Percentiles rank a stretch among this genome's conserved stretches.
These are phyloP conservation scores for Ophiostoma angusticollis DNA, from an alignment of 2,329 filamentous ascomycete species.

Conservation along the genomic window DNA sequence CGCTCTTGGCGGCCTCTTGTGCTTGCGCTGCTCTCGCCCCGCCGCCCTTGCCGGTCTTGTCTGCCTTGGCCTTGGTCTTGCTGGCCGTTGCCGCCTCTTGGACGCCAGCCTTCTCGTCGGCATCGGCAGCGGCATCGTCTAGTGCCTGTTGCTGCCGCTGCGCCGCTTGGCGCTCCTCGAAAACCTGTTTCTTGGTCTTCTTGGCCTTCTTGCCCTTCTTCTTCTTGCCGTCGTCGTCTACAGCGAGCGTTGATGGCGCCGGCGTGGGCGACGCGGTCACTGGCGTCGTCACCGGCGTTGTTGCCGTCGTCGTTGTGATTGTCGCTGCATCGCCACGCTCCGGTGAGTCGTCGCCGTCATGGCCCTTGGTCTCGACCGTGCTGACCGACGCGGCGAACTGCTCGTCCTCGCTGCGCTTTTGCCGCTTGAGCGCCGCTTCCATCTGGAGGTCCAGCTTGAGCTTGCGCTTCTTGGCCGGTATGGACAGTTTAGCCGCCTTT, in stretches of 20 bases:
- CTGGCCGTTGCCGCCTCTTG: constrained; percentile 13
- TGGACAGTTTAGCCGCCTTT: background rate
- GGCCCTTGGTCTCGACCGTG: constrained; percentile 37
- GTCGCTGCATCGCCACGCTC: no score
- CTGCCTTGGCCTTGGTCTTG: constrained; percentile 18
- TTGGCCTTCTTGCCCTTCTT: constrained; percentile 57
- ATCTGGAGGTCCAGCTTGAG: constrained; percentile 61
- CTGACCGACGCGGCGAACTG: constrained; percentile 54
- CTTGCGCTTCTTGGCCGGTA: constrained; percentile 56
- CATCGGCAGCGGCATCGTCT: no score
- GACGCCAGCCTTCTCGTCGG: constrained; percentile 15
- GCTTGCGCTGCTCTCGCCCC: background rate
- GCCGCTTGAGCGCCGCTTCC: constrained; percentile 60
- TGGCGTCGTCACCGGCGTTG: constrained; percentile 39
- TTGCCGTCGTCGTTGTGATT: constrained; percentile 35
- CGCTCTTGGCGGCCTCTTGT: constrained; percentile 14
- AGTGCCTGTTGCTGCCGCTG: constrained; percentile 41
- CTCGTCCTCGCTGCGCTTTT: constrained; percentile 68
- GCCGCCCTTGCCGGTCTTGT: constrained; percentile 19
- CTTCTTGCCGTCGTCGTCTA: constrained; percentile 29
- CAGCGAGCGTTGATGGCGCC: constrained; percentile 27
- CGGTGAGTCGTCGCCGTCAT: constrained; percentile 28
- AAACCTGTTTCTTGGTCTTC: constrained; percentile 66
- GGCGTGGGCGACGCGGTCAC: no score
- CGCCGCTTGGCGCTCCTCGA: constrained; percentile 53